Conservation (phyloP, 2,329 filamentous ascomycete genomes). For the Fragosphaeria purpurea region DNA sequence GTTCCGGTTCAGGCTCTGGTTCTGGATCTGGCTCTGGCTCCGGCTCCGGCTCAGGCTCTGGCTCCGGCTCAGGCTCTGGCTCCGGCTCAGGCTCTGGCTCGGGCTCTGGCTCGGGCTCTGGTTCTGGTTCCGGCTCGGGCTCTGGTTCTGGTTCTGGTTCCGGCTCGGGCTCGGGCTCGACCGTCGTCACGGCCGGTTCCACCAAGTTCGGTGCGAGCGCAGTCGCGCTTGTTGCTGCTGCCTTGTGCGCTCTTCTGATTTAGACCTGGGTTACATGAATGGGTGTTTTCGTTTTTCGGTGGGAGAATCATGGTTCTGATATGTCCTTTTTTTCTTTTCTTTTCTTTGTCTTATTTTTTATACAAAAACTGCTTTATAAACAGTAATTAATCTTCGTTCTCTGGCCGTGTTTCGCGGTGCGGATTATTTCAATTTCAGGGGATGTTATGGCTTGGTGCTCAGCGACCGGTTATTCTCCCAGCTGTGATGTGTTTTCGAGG, state of each 20-base stretch:
- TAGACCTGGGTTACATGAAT: background rate
- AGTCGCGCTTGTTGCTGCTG: background rate
- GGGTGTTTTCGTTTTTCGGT: background rate
- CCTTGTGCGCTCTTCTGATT: background rate
- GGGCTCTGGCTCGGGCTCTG: background rate
- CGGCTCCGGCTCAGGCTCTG: background rate
- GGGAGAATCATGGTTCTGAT: background rate
- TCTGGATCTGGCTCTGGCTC: background rate
- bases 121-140: background rate
- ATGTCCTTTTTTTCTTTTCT: background rate
- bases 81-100: background rate
- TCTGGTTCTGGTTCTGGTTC: background rate
- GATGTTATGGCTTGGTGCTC: constrained; percentile 3
- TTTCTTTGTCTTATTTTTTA: background rate
- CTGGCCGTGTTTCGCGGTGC: background rate
- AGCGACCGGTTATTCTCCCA: too few species aligned
- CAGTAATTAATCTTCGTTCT: constrained; percentile 1
- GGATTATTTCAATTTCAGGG: constrained; percentile 3
- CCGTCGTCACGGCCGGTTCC: constrained; percentile 6
- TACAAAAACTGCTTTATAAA: background rate
- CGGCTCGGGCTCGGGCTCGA: background rate
- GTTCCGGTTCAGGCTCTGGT: background rate
- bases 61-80: background rate
- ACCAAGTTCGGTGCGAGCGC: constrained; percentile 4
- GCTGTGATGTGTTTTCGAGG: too few species aligned